Evolutionary conservation across 768 basidiomycete genomes (phyloP), one percentile per base, ranked within the genome.

Genomic region (Rhodotorula sphaerocarpa): DNA sequence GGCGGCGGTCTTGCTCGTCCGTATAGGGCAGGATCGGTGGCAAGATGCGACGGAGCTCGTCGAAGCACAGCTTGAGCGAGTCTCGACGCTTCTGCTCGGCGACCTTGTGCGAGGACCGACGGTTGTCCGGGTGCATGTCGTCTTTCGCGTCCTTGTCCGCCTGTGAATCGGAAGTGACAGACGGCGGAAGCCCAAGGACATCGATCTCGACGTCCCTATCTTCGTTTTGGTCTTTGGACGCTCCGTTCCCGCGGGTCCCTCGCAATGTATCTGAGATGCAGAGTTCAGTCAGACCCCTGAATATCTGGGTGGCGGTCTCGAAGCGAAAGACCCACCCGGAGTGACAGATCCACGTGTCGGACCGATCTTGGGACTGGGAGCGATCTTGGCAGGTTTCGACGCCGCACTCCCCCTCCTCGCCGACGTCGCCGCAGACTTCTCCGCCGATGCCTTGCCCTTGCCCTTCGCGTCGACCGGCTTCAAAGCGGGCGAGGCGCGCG

Each of bases 41-140:
- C 1, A 99, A 80, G 21, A 97, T 79, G 23, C 79, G 74, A 21
- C 78, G 74, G 20, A 79, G 71, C 51, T 78, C 78, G 64, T 79
- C 78, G 64, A 79, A 97, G 7, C 91, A 90, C 21, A 87, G 85
- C 78, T 97, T 99, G 63, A 97, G 83, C 47, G 89, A 91, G 76
- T 99, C 93, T 14, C 95, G 84, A 48, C 95, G 86, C 74, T 92
- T 91, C 75, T 99, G 95, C 76, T 99, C 95, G 9, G 95, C 95
- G 18, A 85, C 88, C 76, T 96, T 97, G 76, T 99, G 78, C 3
- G 76, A 77, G 21, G 76, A 75, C 7, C 51, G 55, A 4, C 66
- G 61, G 18, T 30, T 61, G 33, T 69, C 63, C 34, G 53, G n/a
- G n/a, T n/a, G n/a, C n/a, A n/a, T n/a, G n/a, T 20, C 7, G 55